Evolutionary conservation across 2,329 filamentous ascomycete genomes (phyloP), one percentile per base, ranked within the genome.

Genomic region (Botryotinia convoluta): DNA sequence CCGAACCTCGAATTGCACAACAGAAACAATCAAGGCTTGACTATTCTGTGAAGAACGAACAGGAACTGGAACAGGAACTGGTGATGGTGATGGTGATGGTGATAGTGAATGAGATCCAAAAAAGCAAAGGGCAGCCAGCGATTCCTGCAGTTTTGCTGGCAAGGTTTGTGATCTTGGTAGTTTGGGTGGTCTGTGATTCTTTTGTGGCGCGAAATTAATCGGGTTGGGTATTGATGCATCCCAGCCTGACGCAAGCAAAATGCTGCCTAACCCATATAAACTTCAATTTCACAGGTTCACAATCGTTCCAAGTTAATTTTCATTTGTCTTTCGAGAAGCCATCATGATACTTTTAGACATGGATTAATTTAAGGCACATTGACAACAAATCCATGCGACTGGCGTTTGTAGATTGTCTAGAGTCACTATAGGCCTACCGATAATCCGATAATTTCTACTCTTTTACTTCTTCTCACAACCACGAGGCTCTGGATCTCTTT

Each of bases 181-280:
- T 29, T 54, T 16, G 51, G 48, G 48, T 68, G 65, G 65, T 57
- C 65, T 68, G 65, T 68, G 65, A 57, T 57, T 68, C 29, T 68
- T 68, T 57, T 37, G 69, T 73, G 68, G 71, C 73, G 76, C 76
- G 75, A 77, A 77, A 67, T 74, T 74, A 72, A 70, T 73, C 76
- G 78, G 73, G 81, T 85, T 83, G 84, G 84, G 84, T 83, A 84
- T 80, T 82, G 82, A 85, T 84, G 84, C 84, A 80, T 82, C 76
- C 77, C 77, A 76, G 82, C 83, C 83, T 80, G 77, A 73, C 68
- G 54, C 37, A 37, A 44, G 64, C 16, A 64, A 69, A 72, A 61
- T 59, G 44, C 42, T 71, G 69, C 69, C 69, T 71, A 71, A 71
- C 29, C 69, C 59, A 71, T 35, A 59, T 51, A 68, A 61, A 61